phyloP scores from a whole-genome alignment of 345 rosid genomes.

The Melastoma malabathricum region DNA sequence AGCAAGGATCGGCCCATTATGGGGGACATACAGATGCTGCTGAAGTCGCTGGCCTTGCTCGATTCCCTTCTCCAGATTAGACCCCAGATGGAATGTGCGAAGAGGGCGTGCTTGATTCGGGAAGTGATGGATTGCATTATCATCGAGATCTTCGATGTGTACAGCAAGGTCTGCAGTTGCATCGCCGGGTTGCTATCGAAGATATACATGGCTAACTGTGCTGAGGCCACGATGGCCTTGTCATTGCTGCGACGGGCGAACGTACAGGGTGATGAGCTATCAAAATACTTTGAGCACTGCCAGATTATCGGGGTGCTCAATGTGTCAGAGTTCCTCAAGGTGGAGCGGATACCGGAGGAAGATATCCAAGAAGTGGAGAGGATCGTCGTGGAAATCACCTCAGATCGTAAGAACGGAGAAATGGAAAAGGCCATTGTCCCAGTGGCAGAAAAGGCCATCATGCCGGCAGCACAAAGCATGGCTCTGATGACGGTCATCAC shows the following conservation, averaged over 20 bases:
- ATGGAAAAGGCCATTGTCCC: neutral
- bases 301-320: conserved; percentile 32
- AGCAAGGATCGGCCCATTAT: conserved; percentile 12
- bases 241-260: conserved; percentile 36
- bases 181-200: conserved; percentile 29
- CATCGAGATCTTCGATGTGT: conserved; percentile 44
- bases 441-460: neutral
- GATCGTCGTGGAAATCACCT: conserved; percentile 15
- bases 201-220: conserved; percentile 21
- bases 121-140: conserved; percentile 72
- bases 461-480: neutral
- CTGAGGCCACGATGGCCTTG: conserved; percentile 39
- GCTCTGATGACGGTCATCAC: conserved; percentile 32
- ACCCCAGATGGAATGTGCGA: conserved; percentile 37
- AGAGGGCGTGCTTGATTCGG: conserved; percentile 20
- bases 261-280: conserved; percentile 31
- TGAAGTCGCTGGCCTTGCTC: conserved; percentile 38
- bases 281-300: conserved; percentile 37
- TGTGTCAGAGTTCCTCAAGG: conserved; percentile 32
- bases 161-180: conserved; percentile 44
- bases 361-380: conserved; percentile 21
- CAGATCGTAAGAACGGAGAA: neutral
- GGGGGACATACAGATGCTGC: conserved; percentile 30
- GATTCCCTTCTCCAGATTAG: conserved; percentile 48
- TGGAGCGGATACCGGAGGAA: conserved; percentile 1